Percentiles rank a stretch among this genome's conserved stretches.
phyloP scores from a whole-genome alignment of 2,329 filamentous ascomycete species.

The Verticillium longisporum region DNA sequence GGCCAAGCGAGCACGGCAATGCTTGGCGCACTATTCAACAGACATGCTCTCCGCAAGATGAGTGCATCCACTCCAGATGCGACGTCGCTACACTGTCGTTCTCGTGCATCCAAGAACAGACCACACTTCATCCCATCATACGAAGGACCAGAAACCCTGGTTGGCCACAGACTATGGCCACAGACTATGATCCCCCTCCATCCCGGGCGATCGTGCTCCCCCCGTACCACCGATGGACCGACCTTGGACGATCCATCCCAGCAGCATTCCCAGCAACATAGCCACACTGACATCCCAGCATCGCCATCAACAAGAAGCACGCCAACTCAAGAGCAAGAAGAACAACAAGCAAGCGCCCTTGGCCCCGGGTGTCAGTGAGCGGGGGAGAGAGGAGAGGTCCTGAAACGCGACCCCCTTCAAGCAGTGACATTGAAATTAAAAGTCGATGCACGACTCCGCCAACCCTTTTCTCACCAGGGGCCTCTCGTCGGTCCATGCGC shows the following conservation, averaged over 20 bases:
- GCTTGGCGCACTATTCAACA: too few species aligned
- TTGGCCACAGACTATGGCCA: neutral
- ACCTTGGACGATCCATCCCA: neutral
- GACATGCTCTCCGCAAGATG: too few species aligned
- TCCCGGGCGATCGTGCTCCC: neutral
- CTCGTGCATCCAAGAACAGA: neutral
- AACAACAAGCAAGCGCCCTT: neutral
- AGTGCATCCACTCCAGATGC: neutral
- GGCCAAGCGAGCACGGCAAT: too few species aligned
- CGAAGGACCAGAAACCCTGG: neutral
- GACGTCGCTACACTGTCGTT: neutral
- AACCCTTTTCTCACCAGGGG: neutral
- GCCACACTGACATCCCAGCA: neutral
- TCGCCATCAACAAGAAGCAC: neutral
- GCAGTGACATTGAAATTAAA: neutral
- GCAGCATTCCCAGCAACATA: neutral
- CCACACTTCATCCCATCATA: neutral
- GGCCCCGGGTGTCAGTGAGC: neutral
- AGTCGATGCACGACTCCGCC: neutral
- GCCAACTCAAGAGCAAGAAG: neutral
- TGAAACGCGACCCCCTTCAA: neutral
- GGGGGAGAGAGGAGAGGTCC: neutral
- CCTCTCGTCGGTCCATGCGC: neutral
- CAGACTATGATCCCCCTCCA: neutral
- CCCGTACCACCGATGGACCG: neutral